A percentile compares a stretch with the other conserved stretches of the same genome.
Conservation (phyloP, 2,329 filamentous ascomycete genomes). For the Alternaria sp. region DNA sequence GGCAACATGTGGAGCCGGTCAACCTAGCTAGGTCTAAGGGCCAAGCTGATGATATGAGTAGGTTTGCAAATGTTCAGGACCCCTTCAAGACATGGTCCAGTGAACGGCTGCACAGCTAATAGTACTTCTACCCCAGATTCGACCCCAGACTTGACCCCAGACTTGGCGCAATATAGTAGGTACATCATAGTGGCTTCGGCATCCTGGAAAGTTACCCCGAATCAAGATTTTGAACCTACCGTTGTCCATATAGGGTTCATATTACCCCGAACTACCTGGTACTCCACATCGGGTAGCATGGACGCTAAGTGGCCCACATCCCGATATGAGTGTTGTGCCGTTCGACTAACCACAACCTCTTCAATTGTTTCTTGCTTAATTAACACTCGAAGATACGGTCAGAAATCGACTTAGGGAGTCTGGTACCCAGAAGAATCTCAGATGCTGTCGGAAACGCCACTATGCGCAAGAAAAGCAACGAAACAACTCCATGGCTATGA, state of each 20-base stretch:
- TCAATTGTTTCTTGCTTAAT: not conserved
- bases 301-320: not conserved
- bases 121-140: not conserved
- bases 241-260: not conserved
- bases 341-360: not conserved
- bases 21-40: not conserved
- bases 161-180: not conserved
- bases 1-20: not conserved
- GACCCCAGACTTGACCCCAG: not conserved
- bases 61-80: not conserved
- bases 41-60: not conserved
- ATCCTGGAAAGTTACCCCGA: not conserved
- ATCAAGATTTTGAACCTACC: not conserved
- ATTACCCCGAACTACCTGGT: not conserved
- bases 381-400: too few relatives aligned
- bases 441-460: too few relatives aligned
- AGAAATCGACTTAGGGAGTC: too few relatives aligned
- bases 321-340: not conserved
- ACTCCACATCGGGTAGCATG: not conserved
- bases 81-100: not conserved
- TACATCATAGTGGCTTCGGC: not conserved
- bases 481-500: too few relatives aligned
- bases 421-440: too few relatives aligned
- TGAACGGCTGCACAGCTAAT: not conserved
- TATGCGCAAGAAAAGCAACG: too few relatives aligned